Evolutionary conservation across 129 eudicot species (phyloP), one percentile per base, ranked within the genome.

Genomic region (Flaveria brownii): DNA sequence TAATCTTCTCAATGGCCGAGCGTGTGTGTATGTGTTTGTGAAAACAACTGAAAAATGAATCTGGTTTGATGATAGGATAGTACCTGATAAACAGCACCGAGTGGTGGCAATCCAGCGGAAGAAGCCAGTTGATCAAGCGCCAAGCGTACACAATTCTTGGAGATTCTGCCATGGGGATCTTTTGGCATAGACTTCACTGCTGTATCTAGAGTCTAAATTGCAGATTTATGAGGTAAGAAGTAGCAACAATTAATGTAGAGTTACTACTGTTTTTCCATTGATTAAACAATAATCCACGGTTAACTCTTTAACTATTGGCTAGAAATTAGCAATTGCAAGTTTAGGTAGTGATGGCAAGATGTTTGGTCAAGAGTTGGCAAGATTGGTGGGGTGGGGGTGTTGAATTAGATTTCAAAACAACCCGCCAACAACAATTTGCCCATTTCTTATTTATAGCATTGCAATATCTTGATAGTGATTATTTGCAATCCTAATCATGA

Each of bases 1-100:
- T 56, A 6, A 56, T 0, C 25, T 18, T 22, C 62, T 20, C 26
- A 56, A 17, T 55, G 62, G 62, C 11, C 28, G 7, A 7, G 17
- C 17, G 7, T 10, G 28, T 56, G 5, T 8, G 62, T 56, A 18
- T 11, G n/a, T 12, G 39, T 0, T 13, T 60, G 66, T 1, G 28
- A 7, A 55, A 18, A 55, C 62, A 18, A 55, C 50, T 45, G 50
- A 45, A 61, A 63, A 72, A 72, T 26, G 57, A 51, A 68, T 25
- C 28, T 5, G 51, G 25, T 78, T 8, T 11, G 10, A 26, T 22
- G 14, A 60, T 23, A 39, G 62, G 57, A 57, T 9, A 71, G n/a
- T 78, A 94, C 99, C 99, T 95, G 88, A 69, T 86, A 87, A 83
- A 91, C 85, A 41, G 97, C 97, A 72, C 97, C 96, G 28, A 89